Base-by-base conservation (phyloP, 768 basidiomycete species). In the Ramaria sp. region DNA sequence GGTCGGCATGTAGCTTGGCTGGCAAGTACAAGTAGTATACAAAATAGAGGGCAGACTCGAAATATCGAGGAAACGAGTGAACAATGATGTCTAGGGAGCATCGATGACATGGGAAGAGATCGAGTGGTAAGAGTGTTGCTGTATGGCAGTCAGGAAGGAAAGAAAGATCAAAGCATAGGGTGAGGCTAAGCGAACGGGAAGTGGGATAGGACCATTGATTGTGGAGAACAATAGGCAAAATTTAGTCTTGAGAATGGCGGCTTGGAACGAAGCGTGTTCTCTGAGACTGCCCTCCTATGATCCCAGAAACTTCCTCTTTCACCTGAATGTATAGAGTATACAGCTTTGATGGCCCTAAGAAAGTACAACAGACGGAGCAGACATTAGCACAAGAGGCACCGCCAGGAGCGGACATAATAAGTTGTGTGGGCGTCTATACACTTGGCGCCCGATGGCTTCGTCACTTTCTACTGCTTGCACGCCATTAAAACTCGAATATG, bases 391-490 rank as follows among this genome's bases (percentile, higher is more conserved):
- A 34, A 34, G 13, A 34, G 32, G 32, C 13, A 9, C 32, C 5
- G 30, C 5, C 30, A 34, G 18, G 18, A 41, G 39, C 2, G 39
- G 6, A n/a, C n/a, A n/a, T n/a, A n/a, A n/a, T n/a, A n/a, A n/a
- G 39, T 41, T 41, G 32, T 41, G 18, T 41, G 39, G 39, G 39
- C 16, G 39, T 41, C 8, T 41, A 18, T 41, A n/a, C 13, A 41
- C 39, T n/a, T 2, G 18, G 49, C 32, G 3, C 49, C 2, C n/a
- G 32, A 88, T 91, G 88, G 82, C 89, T 0, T 75, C 82, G 58
- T 93, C 90, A 55, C 78, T 97, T 22, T 80, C 86, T 1, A 71
- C 79, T 8, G 78, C 82, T 72, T 98, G 95, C 70, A 96, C 94
- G 5, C 84, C 88, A 0, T 75, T 95, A 56, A 97, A 98, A 67